Evolutionary conservation across 306 rosid genomes (phyloP), one percentile per base, ranked within the genome.

Genomic region (Quercus alba): DNA sequence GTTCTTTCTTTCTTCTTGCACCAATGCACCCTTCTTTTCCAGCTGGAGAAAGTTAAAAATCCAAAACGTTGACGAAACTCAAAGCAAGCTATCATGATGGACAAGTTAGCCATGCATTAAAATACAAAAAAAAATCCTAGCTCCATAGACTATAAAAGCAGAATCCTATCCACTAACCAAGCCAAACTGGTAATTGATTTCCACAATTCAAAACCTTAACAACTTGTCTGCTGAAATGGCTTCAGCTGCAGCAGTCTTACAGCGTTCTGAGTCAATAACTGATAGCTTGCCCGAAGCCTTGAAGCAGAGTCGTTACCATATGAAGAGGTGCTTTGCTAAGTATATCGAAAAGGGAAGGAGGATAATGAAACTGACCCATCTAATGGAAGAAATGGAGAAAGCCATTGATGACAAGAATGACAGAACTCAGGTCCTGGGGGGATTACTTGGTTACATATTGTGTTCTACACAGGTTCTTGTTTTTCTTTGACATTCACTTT

Each of bases 311-410:
- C 66, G 91, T 78, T 84, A 86, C 85, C 89, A 89, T 73, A 92
- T 94, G 97, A 92, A 90, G 84, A 90, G 71, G 84, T 92, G 97
- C 83, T 94, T 92, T 77, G 91, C 90, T 5, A 94, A 88, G 90
- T 91, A 82, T 88, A 56, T 89, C 15, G 97, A 86, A 51, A 83
- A 92, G 68, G 98, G 98, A 6, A 91, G 46, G 56, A 92, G 98
- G 87, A 78, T 85, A 2, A 85, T 92, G 87, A 91, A 92, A 35
- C 87, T 74, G 82, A 79, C 81, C 61, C 88, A 94, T 72, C 85
- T 94, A 86, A 89, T 91, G 97, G 90, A 79, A 64, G 98, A 91
- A 82, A 75, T 92, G 87, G 97, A 89, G 77, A 49, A 8, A 18
- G 91, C 77, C 28, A 86, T 94, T 3, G 94, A 89, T 56, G 97